phyloP scores from a whole-genome alignment of 1,139 yeast species.

The Geotrichum klebahnii region DNA sequence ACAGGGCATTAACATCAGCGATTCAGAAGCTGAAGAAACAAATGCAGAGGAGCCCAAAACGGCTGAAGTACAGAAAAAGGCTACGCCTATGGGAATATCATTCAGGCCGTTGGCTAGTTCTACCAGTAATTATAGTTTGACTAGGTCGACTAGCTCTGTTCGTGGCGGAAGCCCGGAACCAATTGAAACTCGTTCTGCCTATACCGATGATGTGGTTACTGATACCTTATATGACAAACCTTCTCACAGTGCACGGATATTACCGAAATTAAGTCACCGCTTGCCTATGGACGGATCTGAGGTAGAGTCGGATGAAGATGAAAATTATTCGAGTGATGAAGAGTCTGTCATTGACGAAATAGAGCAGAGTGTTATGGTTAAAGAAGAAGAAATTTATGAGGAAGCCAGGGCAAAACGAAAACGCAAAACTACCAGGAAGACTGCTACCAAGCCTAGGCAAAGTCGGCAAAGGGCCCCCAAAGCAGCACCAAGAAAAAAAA shows the following conservation, averaged over 20 bases:
- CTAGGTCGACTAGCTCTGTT: not conserved
- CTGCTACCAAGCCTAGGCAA: not conserved
- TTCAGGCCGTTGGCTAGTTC: slow-evolving; percentile 7
- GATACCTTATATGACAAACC: slow-evolving; percentile 4
- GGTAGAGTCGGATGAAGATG: not conserved
- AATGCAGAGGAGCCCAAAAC: not conserved
- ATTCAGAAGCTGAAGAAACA: not conserved
- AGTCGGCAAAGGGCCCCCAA: slow-evolving; percentile 1
- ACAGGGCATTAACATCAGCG: not conserved
- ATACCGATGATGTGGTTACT: not conserved
- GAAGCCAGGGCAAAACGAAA: not conserved
- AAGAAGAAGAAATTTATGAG: not conserved
- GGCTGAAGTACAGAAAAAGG: not conserved
- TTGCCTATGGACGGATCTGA: not conserved
- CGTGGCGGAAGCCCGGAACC: slow-evolving; percentile 5
- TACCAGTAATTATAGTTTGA: not conserved
- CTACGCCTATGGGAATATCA: not conserved
- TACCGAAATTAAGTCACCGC: not conserved
- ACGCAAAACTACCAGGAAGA: not conserved
- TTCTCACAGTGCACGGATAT: not conserved
- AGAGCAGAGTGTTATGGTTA: not conserved
- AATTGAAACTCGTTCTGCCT: not conserved
- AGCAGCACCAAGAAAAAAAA: not conserved
- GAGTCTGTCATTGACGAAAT: not conserved
- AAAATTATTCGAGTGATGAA: not conserved